A percentile compares a stretch with the other conserved stretches of the same genome.
Conservation (phyloP, 176 grass and related monocot genomes). For the Bonia amplexicaulis region DNA sequence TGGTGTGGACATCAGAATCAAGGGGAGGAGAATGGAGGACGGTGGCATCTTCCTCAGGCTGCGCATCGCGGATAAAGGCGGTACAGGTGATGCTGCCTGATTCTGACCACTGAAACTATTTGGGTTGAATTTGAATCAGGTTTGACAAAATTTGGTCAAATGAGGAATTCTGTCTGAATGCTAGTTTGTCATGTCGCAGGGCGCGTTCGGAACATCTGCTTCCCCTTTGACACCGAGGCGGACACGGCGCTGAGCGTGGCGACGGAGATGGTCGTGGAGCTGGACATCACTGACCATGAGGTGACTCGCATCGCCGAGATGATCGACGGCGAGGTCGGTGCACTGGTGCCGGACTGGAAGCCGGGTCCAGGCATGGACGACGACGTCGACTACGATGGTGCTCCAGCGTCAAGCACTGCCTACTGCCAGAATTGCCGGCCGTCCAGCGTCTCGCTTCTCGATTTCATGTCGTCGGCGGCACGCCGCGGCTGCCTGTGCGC, state of each 20-base stretch:
- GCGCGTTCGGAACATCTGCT: slow-evolving; percentile 54
- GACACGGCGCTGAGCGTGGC: slow-evolving; percentile 81
- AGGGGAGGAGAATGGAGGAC: slow-evolving; percentile 56
- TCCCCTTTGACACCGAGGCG: slow-evolving; percentile 57
- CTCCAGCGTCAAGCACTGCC: background rate
- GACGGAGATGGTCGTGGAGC: slow-evolving; percentile 72
- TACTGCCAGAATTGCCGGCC: slow-evolving; percentile 42
- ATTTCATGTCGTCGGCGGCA: slow-evolving; percentile 39
- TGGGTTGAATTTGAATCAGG: background rate
- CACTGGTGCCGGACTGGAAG: slow-evolving; percentile 63
- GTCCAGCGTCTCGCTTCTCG: slow-evolving; percentile 48
- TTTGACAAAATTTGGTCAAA: background rate
- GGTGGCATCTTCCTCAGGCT: slow-evolving; percentile 68
- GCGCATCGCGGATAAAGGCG: slow-evolving; percentile 54
- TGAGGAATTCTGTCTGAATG: background rate
- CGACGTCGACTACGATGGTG: background rate
- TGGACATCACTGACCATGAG: slow-evolving; percentile 86
- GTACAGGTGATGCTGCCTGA: background rate
- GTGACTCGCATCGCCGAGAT: slow-evolving; percentile 77
- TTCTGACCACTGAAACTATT: background rate
- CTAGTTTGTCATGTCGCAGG: slow-evolving; percentile 11
- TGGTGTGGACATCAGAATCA: slow-evolving; percentile 61
- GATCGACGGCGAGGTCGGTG: slow-evolving; percentile 61
- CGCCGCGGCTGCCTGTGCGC: slow-evolving; percentile 32
- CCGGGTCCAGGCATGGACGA: slow-evolving; percentile 41